phyloP scores from a whole-genome alignment of 352 stramenopile genomes.

The Globisporangium apiculatum region DNA sequence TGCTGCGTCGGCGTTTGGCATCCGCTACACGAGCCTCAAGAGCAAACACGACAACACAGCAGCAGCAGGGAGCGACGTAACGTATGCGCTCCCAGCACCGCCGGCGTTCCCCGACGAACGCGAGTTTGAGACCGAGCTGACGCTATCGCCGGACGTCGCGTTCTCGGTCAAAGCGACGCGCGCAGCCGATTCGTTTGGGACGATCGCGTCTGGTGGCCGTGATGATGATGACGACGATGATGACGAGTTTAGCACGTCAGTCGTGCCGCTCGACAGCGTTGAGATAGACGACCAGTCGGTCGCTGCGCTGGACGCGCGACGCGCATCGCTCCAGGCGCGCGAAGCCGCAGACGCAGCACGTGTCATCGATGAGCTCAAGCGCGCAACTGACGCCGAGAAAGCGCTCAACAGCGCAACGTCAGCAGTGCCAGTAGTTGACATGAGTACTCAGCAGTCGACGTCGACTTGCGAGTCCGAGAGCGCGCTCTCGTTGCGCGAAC shows the following conservation, averaged over 20 bases:
- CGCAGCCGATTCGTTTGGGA: neutral
- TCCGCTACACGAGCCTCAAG: constrained; percentile 47
- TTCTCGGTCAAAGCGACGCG: constrained; percentile 23
- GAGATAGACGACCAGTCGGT: neutral
- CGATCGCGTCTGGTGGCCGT: neutral
- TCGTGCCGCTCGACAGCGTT: neutral
- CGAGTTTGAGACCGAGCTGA: constrained; percentile 38
- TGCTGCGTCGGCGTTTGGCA: constrained; percentile 29
- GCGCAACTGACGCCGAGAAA: constrained; percentile 33
- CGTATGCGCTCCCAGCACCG: constrained; percentile 26
- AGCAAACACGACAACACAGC: constrained; percentile 18
- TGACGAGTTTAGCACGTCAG: constrained; percentile 26
- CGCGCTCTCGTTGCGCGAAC: constrained; percentile 46
- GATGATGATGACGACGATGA: constrained; percentile 14
- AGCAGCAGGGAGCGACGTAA: neutral
- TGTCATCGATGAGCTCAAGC: constrained; percentile 34
- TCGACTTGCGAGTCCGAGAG: constrained; percentile 8
- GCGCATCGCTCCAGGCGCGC: constrained; percentile 17
- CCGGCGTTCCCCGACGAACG: constrained; percentile 41
- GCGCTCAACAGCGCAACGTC: neutral
- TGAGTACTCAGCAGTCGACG: neutral
- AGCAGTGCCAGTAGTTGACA: neutral
- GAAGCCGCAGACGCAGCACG: constrained; percentile 28
- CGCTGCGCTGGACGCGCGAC: constrained; percentile 12
- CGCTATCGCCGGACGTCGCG: constrained; percentile 19